A percentile compares a stretch with the other conserved stretches of the same genome.
Conservation (phyloP, 1,139 yeast genomes). For the Blastobotrys niveus region DNA sequence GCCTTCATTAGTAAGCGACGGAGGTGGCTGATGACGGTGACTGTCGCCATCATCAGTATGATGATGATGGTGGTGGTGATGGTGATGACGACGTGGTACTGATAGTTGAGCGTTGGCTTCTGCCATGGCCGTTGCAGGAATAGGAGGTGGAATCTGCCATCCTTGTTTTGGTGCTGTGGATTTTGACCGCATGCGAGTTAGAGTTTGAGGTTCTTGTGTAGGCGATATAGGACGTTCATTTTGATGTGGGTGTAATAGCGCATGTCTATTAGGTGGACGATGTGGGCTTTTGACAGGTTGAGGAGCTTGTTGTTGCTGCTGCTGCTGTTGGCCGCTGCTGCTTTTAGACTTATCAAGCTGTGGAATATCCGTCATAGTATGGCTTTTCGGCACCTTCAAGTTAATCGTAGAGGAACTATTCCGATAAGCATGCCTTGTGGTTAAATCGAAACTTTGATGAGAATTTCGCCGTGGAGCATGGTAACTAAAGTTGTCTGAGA, state of each 20-base stretch:
- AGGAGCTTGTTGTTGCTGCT: background rate
- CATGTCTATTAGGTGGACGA: constrained; percentile 17
- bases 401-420: constrained; percentile 9
- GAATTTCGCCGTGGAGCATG: background rate
- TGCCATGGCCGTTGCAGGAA: constrained; percentile 8
- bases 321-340: background rate
- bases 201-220: background rate
- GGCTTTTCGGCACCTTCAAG: constrained; percentile 9
- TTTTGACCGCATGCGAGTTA: constrained; percentile 20
- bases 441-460: constrained; percentile 1
- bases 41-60: background rate
- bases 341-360: background rate
- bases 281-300: constrained; percentile 13
- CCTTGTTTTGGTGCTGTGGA: constrained; percentile 22
- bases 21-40: background rate
- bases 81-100: too few species aligned
- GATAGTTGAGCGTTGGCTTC: constrained; percentile 3
- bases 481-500: background rate
- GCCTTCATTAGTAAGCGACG: background rate
- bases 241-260: constrained; percentile 16
- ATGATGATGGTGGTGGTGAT: background rate
- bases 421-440: constrained; percentile 2
- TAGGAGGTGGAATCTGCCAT: constrained; percentile 2
- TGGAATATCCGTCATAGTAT: constrained; percentile 3
- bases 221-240: background rate